Evolutionary conservation across 345 rosid species (phyloP).

Genomic region (Rhizophora apiculata): DNA sequence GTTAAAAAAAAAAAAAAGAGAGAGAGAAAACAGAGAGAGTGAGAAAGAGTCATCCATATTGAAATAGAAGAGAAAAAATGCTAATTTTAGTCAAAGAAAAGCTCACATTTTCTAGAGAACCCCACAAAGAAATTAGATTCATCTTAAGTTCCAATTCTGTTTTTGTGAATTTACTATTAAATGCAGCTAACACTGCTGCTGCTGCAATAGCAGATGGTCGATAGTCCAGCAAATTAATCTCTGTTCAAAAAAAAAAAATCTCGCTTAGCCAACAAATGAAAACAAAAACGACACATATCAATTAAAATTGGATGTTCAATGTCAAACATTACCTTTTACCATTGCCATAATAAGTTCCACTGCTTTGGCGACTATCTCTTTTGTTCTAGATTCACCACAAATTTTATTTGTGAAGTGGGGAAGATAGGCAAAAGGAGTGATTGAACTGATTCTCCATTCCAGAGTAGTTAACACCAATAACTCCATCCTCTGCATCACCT

Average conservation of each 20-base stretch:
- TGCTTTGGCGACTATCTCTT: slow-evolving; percentile 40
- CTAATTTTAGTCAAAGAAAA: neutral
- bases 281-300: neutral
- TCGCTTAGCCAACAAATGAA: neutral
- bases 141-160: slow-evolving; percentile 49
- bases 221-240: slow-evolving; percentile 52
- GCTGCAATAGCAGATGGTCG: slow-evolving; percentile 72
- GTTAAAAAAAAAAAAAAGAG: neutral
- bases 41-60: neutral
- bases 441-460: slow-evolving; percentile 67
- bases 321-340: slow-evolving; percentile 45
- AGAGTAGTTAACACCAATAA: slow-evolving; percentile 57
- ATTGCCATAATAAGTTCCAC: slow-evolving; percentile 46
- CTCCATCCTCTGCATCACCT: slow-evolving; percentile 65
- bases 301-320: neutral
- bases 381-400: slow-evolving; percentile 26
- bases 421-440: slow-evolving; percentile 75
- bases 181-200: slow-evolving; percentile 66
- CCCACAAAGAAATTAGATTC: slow-evolving; percentile 45
- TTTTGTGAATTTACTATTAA: slow-evolving; percentile 45
- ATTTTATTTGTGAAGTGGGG: slow-evolving; percentile 51
- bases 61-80: neutral
- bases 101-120: slow-evolving; percentile 52
- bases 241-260: slow-evolving; percentile 30
- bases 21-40: too few species aligned